Conservation (phyloP, 257 asterid species). For the Verbascum thapsus region DNA sequence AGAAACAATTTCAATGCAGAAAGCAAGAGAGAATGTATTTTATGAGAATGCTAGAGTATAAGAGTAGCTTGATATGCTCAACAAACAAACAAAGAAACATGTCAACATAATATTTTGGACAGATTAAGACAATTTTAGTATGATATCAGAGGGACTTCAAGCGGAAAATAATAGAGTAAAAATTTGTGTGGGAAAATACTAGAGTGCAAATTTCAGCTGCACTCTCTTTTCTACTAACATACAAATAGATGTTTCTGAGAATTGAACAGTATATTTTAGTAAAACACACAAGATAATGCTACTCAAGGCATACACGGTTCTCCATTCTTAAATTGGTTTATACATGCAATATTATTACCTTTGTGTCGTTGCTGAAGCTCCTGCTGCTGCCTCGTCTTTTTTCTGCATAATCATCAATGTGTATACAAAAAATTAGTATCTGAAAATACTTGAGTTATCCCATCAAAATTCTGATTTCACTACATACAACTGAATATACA, state of each 20-base stretch:
- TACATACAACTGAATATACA: constrained; percentile 2
- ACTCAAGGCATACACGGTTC: constrained; percentile 18
- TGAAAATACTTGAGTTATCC: constrained; percentile 6
- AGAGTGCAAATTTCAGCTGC: neutral
- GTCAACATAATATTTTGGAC: neutral
- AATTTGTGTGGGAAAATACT: neutral
- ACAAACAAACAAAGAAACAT: neutral
- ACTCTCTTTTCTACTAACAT: constrained; percentile 1
- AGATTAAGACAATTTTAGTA: neutral
- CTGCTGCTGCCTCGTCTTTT: constrained; percentile 48
- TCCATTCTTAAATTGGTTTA: constrained; percentile 2
- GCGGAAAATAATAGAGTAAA: neutral
- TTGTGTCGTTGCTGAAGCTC: constrained; percentile 40
- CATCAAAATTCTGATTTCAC: constrained; percentile 7
- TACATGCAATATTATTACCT: constrained; percentile 45
- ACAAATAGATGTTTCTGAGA: constrained; percentile 7
- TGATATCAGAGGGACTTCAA: neutral
- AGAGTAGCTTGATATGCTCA: neutral
- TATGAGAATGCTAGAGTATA: constrained; percentile 16
- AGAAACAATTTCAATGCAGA: neutral
- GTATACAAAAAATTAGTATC: too few species aligned
- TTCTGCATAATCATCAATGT: constrained; percentile 52
- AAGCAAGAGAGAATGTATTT: constrained; percentile 11
- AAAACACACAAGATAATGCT: constrained; percentile 7
- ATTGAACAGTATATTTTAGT: constrained; percentile 4